These are phyloP conservation scores for Talaromyces sp. DNA, from an alignment of 2,329 filamentous ascomycete genomes.

Conservation along the genomic window DNA sequence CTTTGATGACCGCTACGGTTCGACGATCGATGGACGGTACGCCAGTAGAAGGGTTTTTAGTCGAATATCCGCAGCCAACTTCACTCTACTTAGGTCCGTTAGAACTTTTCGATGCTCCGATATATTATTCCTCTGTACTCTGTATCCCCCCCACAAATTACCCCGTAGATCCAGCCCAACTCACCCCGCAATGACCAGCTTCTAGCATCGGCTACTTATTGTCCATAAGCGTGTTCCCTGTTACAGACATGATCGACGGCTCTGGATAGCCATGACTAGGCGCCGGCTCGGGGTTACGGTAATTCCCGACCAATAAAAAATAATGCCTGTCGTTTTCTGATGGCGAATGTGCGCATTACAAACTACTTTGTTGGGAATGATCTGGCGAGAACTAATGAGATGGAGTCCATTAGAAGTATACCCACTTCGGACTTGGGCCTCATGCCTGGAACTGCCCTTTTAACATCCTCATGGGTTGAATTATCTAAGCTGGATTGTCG, in stretches of 20 bases:
- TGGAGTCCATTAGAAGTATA: not conserved
- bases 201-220: not conserved
- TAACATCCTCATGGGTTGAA: not conserved
- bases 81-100: no score
- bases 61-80: no score
- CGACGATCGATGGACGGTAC: no score
- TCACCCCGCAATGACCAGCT: not conserved
- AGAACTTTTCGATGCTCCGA: no score
- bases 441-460: not conserved
- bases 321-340: no score
- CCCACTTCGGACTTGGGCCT: not conserved
- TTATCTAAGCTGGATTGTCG: not conserved
- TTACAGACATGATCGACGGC: not conserved
- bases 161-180: not conserved
- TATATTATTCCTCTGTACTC: no score
- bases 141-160: not conserved
- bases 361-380: no score
- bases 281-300: not conserved
- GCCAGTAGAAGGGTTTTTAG: no score
- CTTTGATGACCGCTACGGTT: not conserved
- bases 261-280: not conserved
- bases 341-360: no score
- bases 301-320: not conserved
- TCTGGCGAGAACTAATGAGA: no score
- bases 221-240: not conserved